Conservation (phyloP, 192 early-diverging fungal genomes). For the Obelidium mucronatum region DNA sequence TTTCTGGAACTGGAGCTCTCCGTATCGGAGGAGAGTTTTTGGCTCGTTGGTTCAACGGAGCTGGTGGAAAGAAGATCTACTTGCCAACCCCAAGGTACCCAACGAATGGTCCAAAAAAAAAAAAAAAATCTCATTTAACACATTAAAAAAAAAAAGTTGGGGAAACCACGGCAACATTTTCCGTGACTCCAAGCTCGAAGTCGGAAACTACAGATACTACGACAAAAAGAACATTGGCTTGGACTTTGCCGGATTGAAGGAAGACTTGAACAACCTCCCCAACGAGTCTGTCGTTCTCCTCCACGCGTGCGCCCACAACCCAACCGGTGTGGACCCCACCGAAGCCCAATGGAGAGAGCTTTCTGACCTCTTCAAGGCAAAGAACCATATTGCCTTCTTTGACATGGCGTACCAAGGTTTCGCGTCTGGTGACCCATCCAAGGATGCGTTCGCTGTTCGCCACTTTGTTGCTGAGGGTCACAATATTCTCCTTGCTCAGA, state of each 20-base stretch:
- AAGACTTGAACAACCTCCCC: conserved; percentile 88
- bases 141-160: conserved; percentile 69
- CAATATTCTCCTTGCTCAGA: conserved; percentile 85
- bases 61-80: conserved; percentile 85
- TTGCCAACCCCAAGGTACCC: conserved; percentile 78
- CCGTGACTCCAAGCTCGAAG: conserved; percentile 86
- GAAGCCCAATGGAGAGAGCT: conserved; percentile 91
- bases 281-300: conserved; percentile 88
- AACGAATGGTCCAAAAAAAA: too few species aligned
- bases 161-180: conserved; percentile 97
- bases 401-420: conserved; percentile 99
- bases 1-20: conserved; percentile 98
- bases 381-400: conserved; percentile 92
- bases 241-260: conserved; percentile 90
- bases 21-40: conserved; percentile 93
- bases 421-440: conserved; percentile 87
- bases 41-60: conserved; percentile 72
- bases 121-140: too few species aligned
- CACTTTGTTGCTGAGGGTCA: conserved; percentile 85
- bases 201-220: conserved; percentile 92
- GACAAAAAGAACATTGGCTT: conserved; percentile 92
- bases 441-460: conserved; percentile 94
- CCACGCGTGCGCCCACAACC: conserved; percentile 99
- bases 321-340: conserved; percentile 98
- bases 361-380: conserved; percentile 74